phyloP scores from a whole-genome alignment of 2,329 filamentous ascomycete species.

The Bipolaris gigantea region DNA sequence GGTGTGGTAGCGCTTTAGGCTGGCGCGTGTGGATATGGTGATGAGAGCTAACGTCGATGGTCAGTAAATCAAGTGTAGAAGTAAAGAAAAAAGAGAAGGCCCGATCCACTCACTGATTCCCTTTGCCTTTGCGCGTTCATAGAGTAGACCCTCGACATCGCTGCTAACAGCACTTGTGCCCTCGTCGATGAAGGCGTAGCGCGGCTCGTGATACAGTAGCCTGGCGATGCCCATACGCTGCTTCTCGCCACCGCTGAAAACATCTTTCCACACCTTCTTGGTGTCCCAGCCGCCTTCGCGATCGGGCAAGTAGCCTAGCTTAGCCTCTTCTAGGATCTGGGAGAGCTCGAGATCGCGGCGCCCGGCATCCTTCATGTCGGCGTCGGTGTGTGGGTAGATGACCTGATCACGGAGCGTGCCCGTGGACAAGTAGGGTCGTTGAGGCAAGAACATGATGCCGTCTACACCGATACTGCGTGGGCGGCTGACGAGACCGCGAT shows the following conservation, averaged over 20 bases:
- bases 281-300: slow-evolving; percentile 97
- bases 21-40: slow-evolving; percentile 92
- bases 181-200: slow-evolving; percentile 93
- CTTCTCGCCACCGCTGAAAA: slow-evolving; percentile 96
- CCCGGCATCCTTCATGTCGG: slow-evolving; percentile 85
- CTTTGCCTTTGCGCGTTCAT: slow-evolving; percentile 88
- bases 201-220: slow-evolving; percentile 89
- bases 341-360: slow-evolving; percentile 78
- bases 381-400: slow-evolving; percentile 92
- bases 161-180: slow-evolving; percentile 91
- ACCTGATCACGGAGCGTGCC: slow-evolving; percentile 95
- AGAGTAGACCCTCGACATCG: slow-evolving; percentile 91
- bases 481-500: slow-evolving; percentile 86
- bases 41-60: slow-evolving; percentile 67
- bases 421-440: slow-evolving; percentile 87
- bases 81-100: not conserved
- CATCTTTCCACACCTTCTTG: slow-evolving; percentile 97
- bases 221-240: slow-evolving; percentile 91
- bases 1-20: slow-evolving; percentile 92
- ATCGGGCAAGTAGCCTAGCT: slow-evolving; percentile 83
- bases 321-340: slow-evolving; percentile 77
- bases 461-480: slow-evolving; percentile 80
- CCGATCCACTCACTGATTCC: slow-evolving; percentile 75
- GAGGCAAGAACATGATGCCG: slow-evolving; percentile 97
- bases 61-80: not conserved